These are phyloP conservation scores for Cladobotryum protrusum DNA, from an alignment of 2,329 filamentous ascomycete genomes.

Conservation along the genomic window DNA sequence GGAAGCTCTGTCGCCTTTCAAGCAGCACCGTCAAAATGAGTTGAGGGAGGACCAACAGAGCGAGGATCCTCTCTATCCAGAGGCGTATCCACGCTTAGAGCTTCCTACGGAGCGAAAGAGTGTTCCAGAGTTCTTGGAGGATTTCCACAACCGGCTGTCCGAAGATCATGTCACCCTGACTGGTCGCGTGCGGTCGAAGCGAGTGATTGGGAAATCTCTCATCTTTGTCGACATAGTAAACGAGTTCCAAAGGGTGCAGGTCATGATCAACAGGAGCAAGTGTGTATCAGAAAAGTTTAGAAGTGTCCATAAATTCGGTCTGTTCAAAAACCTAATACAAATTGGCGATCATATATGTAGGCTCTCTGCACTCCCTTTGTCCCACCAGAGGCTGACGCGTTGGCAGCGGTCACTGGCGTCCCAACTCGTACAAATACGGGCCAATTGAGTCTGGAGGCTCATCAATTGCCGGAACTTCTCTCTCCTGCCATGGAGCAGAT, in stretches of 20 bases:
- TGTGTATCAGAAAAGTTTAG: constrained; percentile 30
- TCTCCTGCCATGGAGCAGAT: constrained; percentile 75
- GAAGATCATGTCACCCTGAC: constrained; percentile 26
- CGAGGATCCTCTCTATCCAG: constrained; percentile 29
- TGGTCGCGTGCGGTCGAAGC: constrained; percentile 68
- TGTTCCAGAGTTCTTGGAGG: constrained; percentile 29
- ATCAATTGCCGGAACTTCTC: constrained; percentile 62
- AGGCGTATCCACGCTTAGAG: constrained; percentile 31
- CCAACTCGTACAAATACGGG: constrained; percentile 66
- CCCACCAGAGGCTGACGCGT: constrained; percentile 17
- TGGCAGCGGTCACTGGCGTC: constrained; percentile 60
- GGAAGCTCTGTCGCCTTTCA: constrained; percentile 29
- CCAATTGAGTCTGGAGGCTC: constrained; percentile 67
- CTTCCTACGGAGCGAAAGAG: constrained; percentile 22
- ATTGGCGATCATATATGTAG: constrained; percentile 80
- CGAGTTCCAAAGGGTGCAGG: constrained; percentile 66
- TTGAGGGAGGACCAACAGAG: constrained; percentile 27
- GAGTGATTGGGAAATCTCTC: constrained; percentile 68
- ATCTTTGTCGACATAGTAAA: constrained; percentile 77
- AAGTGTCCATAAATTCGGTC: constrained; percentile 43
- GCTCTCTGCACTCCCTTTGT: constrained; percentile 29
- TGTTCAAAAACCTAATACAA: constrained; percentile 60
- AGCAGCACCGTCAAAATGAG: constrained; percentile 28
- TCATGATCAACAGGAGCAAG: constrained; percentile 63
- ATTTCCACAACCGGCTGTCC: constrained; percentile 20